Percentiles rank a stretch among this genome's conserved stretches.
These are phyloP conservation scores for Hirschioporus abietinus DNA, from an alignment of 768 basidiomycete species.

Conservation along the genomic window DNA sequence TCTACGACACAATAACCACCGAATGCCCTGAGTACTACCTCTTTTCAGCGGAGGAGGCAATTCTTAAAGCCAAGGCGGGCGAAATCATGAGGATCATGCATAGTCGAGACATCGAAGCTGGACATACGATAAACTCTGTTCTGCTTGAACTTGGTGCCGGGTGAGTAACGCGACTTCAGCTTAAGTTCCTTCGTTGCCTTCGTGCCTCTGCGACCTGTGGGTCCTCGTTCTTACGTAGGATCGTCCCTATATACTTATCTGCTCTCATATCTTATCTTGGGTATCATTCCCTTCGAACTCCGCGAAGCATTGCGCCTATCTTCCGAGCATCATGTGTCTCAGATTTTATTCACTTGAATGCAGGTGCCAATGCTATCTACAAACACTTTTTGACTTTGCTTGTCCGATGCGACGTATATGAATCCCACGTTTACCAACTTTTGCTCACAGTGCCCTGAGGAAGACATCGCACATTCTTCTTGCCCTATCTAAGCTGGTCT, in stretches of 20 bases:
- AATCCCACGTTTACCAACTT: neutral
- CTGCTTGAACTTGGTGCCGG: conserved; percentile 93
- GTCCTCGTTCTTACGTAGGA: conserved; percentile 5
- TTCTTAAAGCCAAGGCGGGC: conserved; percentile 64
- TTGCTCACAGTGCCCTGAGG: conserved; percentile 51
- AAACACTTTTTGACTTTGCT: neutral
- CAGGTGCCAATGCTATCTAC: neutral
- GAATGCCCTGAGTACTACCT: conserved; percentile 82
- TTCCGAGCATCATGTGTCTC: neutral
- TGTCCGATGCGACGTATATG: conserved; percentile 2
- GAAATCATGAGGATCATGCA: conserved; percentile 79
- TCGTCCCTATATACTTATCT: neutral
- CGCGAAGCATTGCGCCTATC: neutral
- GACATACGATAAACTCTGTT: conserved; percentile 40
- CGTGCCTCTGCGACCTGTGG: neutral
- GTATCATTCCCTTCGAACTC: neutral
- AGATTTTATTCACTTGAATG: neutral
- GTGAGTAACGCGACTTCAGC: conserved; percentile 42
- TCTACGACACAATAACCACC: conserved; percentile 85
- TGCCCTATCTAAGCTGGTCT: conserved; percentile 56
- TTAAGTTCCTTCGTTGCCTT: conserved; percentile 6
- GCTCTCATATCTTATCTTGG: neutral
- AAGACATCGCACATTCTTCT: conserved; percentile 84
- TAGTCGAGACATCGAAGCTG: conserved; percentile 26
- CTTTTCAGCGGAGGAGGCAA: conserved; percentile 82